Base-by-base conservation (phyloP, 202 grass and related monocot genomes). In the Eragrostis tef region DNA sequence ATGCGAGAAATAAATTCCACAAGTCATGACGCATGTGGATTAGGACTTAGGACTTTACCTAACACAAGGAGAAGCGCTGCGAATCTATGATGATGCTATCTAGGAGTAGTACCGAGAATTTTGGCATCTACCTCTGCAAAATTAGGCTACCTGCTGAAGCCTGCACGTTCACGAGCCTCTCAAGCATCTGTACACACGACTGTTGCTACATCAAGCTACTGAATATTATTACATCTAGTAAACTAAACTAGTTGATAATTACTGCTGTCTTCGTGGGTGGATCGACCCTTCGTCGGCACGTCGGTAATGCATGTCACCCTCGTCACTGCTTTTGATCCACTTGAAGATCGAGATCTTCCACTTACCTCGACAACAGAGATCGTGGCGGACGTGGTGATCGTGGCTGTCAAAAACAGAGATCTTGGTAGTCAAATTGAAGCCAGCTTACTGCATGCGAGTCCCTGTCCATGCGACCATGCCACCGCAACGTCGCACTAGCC, bases 291-390 rank as follows among this genome's bases (percentile, higher is more conserved):
- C 0, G 70, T 45, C 70, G 51, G 71, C 84, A 75, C 51, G 84
- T 13, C 78, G 61, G 61, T 51, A 81, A 76, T 81, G 78, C 51
- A 19, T 22, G 85, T 77, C 78, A 2, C 84, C 29, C 6, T 86
- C 76, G 21, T 70, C 34, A 11, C 54, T 77, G 69, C 24, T 63
- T 46, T 82, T 36, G 42, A 17, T 46, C 78, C 85, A 81, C 63
- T 82, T 34, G 70, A 74, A 71, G 53, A 57, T 41, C 3, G 79
- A 71, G 67, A 65, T 79, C 45, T 64, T 53, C 67, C 75, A 73
- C 75, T 73, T 29, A 31, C 46, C 46, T 13, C 57, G 53, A 7
- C 42, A 59, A n/a, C 76, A 70, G 46, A 47, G 24, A 49, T 34
- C 6, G 10, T 34, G 67, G 26, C 41, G n/a, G 64, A 10, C 14